Base-by-base conservation (phyloP, 345 rosid species). In the Ceriops decandra region DNA sequence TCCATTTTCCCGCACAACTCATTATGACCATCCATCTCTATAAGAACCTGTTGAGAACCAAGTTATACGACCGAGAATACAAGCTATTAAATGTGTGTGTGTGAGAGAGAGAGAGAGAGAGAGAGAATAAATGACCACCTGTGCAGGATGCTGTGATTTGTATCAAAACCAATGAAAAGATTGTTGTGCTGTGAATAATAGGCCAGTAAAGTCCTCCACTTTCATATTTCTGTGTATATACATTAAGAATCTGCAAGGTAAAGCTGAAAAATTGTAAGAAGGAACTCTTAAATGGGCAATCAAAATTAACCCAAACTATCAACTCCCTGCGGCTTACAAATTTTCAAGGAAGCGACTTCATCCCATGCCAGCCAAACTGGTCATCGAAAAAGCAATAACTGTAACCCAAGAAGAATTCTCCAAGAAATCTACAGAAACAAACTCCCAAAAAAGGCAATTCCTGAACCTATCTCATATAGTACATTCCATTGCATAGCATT, bases 161-260 rank as follows among this genome's bases (percentile, higher is more conserved):
- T 0, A 87, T 84, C 82, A 95, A 80, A 70, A 91, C 87, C 76
- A 91, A 76, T 13, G 98, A 88, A 80, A 90, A 88, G 81, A 95
- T 84, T 54, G 88, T 86, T n/a, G 96, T 82, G 79, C 84, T 95
- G 79, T 95, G 96, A 52, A 80, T 85, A 30, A 92, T 62, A 47
- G 98, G 97, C 99, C 99, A 91, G 66, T 82, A 88, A 36, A 66
- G 88, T 67, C 99, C 99, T 61, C 96, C 88, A 26, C 87, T 85
- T 80, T 95, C 93, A 64, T 91, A 91, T 66, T 79, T 90, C 52
- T 80, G 35, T 9, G 83, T 60, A 54, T 95, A 95, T 8, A 91
- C 99, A 46, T 91, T 87, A 71, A 91, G 79, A 69, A 95, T 83
- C 98, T 95, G 90, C 72, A 77, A 70, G 13, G 35, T 35, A 15